phyloP scores from a whole-genome alignment of 305 asterid genomes.

The Solanum chacoense region DNA sequence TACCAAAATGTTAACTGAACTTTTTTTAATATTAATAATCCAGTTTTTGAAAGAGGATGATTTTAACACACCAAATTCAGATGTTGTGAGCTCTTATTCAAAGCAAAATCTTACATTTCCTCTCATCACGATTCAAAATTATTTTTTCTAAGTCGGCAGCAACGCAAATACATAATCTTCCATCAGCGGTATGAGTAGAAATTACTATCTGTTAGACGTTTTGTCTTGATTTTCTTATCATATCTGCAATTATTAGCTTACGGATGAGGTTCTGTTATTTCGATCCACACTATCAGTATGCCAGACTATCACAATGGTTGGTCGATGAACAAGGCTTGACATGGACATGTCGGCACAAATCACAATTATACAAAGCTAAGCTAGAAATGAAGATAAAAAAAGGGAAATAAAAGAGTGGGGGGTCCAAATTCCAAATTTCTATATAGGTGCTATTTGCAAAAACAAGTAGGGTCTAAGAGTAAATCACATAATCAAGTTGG shows the following conservation, averaged over 20 bases:
- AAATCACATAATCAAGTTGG: background rate
- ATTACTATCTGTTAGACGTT: background rate
- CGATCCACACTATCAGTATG: background rate
- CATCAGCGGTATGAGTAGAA: background rate
- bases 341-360: background rate
- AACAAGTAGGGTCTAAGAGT: background rate
- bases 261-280: background rate
- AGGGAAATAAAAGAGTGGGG: background rate
- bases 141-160: background rate
- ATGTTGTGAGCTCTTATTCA: background rate
- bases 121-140: background rate
- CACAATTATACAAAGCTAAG: background rate
- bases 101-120: background rate
- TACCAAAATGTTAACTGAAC: background rate
- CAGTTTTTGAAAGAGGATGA: background rate
- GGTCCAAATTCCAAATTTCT: background rate
- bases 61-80: background rate
- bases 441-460: background rate
- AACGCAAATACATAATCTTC: background rate
- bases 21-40: background rate
- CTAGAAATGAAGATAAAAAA: background rate
- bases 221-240: background rate
- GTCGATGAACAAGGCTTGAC: background rate
- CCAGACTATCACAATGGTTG: background rate
- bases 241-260: background rate